phyloP scores from a whole-genome alignment of 2,329 filamentous ascomycete genomes.

The Trichoderma sp. region DNA sequence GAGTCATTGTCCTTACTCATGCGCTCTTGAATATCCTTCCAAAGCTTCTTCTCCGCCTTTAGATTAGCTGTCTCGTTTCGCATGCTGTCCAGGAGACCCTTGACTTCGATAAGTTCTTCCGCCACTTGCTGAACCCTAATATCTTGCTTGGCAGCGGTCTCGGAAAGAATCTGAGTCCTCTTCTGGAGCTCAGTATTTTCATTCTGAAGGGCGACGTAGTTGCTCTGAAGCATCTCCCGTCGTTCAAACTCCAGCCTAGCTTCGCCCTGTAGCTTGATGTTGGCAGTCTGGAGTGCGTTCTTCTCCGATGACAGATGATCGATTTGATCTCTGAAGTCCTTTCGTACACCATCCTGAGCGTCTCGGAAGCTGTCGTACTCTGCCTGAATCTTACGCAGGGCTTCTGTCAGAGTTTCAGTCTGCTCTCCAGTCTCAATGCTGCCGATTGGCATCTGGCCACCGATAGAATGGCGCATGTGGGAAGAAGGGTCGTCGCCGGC shows the following conservation, averaged over 20 bases:
- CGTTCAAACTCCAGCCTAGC: slow-evolving; percentile 79
- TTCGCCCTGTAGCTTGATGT: slow-evolving; percentile 78
- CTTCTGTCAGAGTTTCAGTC: slow-evolving; percentile 65
- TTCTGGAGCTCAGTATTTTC: slow-evolving; percentile 89
- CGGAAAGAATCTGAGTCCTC: slow-evolving; percentile 72
- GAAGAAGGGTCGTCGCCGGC: slow-evolving; percentile 62
- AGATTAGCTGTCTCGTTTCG: slow-evolving; percentile 89
- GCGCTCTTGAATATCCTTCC: slow-evolving; percentile 90
- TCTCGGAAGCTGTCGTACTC: slow-evolving; percentile 90
- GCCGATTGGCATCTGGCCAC: slow-evolving; percentile 58
- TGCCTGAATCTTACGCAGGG: slow-evolving; percentile 83
- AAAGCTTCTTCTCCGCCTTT: slow-evolving; percentile 91
- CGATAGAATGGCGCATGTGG: slow-evolving; percentile 70
- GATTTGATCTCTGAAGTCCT: slow-evolving; percentile 80
- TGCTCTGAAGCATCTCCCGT: slow-evolving; percentile 85
- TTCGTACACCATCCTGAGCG: slow-evolving; percentile 78
- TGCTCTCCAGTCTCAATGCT: slow-evolving; percentile 60
- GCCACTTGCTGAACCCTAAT: slow-evolving; percentile 87
- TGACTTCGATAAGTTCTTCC: slow-evolving; percentile 87
- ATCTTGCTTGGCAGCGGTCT: slow-evolving; percentile 87
- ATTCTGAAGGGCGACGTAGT: slow-evolving; percentile 77
- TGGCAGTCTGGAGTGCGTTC: slow-evolving; percentile 76
- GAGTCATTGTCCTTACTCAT: slow-evolving; percentile 85
- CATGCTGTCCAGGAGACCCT: slow-evolving; percentile 79
- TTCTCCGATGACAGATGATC: slow-evolving; percentile 82